A percentile compares a stretch with the other conserved stretches of the same genome.
These are phyloP conservation scores for Bombardia bombarda DNA, from an alignment of 495 filamentous ascomycete genomes.

Conservation along the genomic window DNA sequence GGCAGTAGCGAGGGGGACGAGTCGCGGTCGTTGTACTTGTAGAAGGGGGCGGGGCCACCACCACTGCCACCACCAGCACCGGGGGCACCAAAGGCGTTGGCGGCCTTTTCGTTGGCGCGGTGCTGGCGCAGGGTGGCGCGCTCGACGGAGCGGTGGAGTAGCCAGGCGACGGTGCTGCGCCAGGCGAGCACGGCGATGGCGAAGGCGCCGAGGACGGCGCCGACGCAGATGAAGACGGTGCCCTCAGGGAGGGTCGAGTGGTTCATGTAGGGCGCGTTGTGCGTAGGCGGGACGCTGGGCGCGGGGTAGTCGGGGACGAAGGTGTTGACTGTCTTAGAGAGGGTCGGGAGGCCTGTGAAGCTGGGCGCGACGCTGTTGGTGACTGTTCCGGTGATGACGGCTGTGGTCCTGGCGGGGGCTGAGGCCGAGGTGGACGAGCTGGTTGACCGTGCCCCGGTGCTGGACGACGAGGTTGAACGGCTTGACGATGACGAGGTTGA, in stretches of 20 bases:
- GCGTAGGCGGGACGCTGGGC: constrained; percentile 69
- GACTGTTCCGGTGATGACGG: background rate
- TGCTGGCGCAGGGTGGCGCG: constrained; percentile 68
- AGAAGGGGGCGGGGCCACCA: constrained; percentile 46
- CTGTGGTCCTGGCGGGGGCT: no score
- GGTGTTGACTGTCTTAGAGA: constrained; percentile 32
- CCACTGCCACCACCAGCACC: no score
- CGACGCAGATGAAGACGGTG: constrained; percentile 92
- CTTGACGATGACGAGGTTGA: constrained; percentile 7
- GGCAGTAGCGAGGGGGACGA: constrained; percentile 51
- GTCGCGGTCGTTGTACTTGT: constrained; percentile 49
- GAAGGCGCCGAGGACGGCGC: constrained; percentile 76
- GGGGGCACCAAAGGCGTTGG: constrained; percentile 39
- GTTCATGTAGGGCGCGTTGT: constrained; percentile 89
- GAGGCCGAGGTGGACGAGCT: no score
- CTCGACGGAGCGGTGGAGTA: constrained; percentile 80
- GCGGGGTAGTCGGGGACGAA: constrained; percentile 44
- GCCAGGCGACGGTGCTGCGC: constrained; percentile 85
- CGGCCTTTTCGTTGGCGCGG: constrained; percentile 52
- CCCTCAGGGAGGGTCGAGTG: constrained; percentile 85
- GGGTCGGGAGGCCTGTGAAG: constrained; percentile 33
- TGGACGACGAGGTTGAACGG: constrained; percentile 7
- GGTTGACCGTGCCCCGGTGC: background rate
- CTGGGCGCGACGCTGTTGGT: constrained; percentile 4
- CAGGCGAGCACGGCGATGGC: constrained; percentile 73